phyloP scores from a whole-genome alignment of 169 alveolate genomes.

The Theileria sp. region DNA sequence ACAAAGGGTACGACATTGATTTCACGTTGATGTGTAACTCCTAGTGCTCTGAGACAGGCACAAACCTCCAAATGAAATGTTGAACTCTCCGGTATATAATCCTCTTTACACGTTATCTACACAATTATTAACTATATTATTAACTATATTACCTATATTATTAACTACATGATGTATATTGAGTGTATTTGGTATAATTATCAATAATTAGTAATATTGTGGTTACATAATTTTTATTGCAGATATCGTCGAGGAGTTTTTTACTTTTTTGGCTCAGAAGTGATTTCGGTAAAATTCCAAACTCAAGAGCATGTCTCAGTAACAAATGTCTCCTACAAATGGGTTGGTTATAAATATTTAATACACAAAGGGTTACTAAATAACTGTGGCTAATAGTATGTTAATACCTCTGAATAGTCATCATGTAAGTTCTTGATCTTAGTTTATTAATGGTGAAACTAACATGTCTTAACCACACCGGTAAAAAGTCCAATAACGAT shows the following conservation, averaged over 20 bases:
- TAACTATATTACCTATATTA: no score
- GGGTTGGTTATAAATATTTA: no score
- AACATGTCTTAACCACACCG: slow-evolving; percentile 61
- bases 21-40: slow-evolving; percentile 73
- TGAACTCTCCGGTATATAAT: slow-evolving; percentile 76
- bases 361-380: background rate
- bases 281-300: slow-evolving; percentile 48
- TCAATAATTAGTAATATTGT: background rate
- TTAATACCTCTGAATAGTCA: slow-evolving; percentile 33
- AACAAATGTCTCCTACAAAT: slow-evolving; percentile 40
- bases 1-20: slow-evolving; percentile 74
- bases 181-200: no score
- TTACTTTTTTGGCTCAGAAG: slow-evolving; percentile 19
- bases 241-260: slow-evolving; percentile 42
- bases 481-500: slow-evolving; percentile 54
- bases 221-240: slow-evolving; percentile 50
- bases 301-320: slow-evolving; percentile 47
- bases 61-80: slow-evolving; percentile 80
- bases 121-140: background rate
- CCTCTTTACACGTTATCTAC: slow-evolving; percentile 32
- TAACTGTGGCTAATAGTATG: background rate
- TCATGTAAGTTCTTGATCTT: slow-evolving; percentile 50
- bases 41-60: slow-evolving; percentile 71
- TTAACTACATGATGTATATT: no score
- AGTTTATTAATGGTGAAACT: slow-evolving; percentile 41